phyloP scores from a whole-genome alignment of 768 basidiomycete genomes.

The Tylopilus plumbeoviolaceoides region DNA sequence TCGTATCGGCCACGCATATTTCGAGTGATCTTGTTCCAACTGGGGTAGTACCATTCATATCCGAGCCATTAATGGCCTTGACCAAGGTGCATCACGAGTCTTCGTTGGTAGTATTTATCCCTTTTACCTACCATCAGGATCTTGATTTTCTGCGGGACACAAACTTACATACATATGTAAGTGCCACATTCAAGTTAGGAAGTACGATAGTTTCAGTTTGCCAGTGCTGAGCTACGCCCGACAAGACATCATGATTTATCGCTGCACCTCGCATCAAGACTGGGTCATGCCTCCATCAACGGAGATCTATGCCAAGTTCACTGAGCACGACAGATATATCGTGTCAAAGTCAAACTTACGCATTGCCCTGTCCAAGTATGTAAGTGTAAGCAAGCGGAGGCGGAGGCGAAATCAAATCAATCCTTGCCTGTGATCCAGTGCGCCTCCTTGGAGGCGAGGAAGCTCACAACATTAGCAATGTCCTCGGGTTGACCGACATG shows the following conservation, averaged over 20 bases:
- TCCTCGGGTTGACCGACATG: not conserved
- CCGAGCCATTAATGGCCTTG: too few species aligned
- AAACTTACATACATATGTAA: not conserved
- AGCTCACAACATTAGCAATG: not conserved
- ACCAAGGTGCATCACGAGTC: too few species aligned
- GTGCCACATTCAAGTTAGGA: too few species aligned
- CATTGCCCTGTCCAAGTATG: not conserved
- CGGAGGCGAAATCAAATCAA: not conserved
- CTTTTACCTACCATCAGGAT: too few species aligned
- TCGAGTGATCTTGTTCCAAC: too few species aligned
- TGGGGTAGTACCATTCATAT: too few species aligned
- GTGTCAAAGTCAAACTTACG: not conserved
- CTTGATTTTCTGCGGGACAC: not conserved
- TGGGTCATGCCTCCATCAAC: not conserved
- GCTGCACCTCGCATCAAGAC: not conserved
- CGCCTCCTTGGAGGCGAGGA: not conserved
- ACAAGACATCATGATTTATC: too few species aligned
- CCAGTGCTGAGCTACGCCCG: too few species aligned
- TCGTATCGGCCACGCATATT: too few species aligned
- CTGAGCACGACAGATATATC: not conserved
- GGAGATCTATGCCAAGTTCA: not conserved
- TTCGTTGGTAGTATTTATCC: too few species aligned
- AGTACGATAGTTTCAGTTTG: too few species aligned
- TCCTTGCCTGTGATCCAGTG: not conserved
- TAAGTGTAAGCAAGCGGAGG: not conserved